Conservation (phyloP, 2,329 filamentous ascomycete species). For the Huntiella moniliformis region DNA sequence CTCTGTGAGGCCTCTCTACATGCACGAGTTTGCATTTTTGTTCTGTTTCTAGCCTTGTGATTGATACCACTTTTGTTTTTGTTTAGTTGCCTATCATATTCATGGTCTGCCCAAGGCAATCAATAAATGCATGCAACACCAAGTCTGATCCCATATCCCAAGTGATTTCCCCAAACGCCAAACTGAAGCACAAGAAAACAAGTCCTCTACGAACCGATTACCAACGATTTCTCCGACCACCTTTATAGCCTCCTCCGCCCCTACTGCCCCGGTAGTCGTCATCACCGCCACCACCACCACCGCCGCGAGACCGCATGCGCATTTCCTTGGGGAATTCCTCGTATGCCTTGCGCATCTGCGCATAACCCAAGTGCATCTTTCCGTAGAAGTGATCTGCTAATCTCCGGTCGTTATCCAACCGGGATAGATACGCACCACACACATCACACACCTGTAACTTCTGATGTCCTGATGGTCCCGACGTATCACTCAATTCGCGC, state of each 20-base stretch:
- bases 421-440: constrained; percentile 80
- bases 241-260: constrained; percentile 31
- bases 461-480: constrained; percentile 83
- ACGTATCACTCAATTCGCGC: constrained; percentile 78
- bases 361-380: constrained; percentile 97
- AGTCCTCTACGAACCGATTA: constrained; percentile 14
- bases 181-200: not conserved
- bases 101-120: not conserved
- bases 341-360: constrained; percentile 89
- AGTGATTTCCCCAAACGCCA: not conserved
- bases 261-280: constrained; percentile 28
- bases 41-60: no score
- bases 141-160: no score
- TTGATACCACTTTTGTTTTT: no score
- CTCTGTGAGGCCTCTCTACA: no score
- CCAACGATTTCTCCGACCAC: constrained; percentile 31
- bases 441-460: constrained; percentile 98
- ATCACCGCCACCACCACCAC: constrained; percentile 30
- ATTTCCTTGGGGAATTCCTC: constrained; percentile 76
- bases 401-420: constrained; percentile 84
- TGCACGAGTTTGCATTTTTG: no score
- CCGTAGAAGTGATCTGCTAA: constrained; percentile 96
- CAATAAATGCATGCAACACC: not conserved
- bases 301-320: constrained; percentile 44
- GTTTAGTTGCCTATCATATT: not conserved